These are phyloP conservation scores for Aspergillus calidoustus DNA, from an alignment of 2,329 filamentous ascomycete species.

Conservation along the genomic window DNA sequence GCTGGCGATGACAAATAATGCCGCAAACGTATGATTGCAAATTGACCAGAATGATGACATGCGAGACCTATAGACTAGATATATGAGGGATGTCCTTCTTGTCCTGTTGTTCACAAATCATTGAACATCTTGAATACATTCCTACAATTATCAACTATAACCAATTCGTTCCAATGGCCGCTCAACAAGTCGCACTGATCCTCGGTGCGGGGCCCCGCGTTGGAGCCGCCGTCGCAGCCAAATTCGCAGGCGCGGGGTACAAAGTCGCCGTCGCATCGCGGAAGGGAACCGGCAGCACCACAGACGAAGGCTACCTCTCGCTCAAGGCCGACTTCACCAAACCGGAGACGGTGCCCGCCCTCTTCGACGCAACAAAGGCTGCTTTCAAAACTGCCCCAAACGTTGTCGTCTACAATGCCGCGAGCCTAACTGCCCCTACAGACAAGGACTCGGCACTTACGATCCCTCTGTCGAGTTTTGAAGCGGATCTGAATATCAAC, in stretches of 20 bases:
- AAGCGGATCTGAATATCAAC: conserved; percentile 5
- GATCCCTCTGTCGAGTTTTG: not conserved
- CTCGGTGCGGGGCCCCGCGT: not conserved
- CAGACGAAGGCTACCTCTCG: not conserved
- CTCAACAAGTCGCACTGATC: not conserved
- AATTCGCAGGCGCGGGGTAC: not conserved
- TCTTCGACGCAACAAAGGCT: not conserved
- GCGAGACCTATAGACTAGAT: no score
- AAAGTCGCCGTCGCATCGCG: not conserved
- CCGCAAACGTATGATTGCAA: no score
- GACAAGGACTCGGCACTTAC: not conserved
- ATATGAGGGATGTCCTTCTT: no score
- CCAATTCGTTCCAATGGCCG: not conserved
- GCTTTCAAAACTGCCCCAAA: not conserved
- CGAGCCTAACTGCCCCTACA: not conserved
- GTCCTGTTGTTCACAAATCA: no score
- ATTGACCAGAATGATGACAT: no score
- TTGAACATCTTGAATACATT: no score
- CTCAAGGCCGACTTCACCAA: not conserved
- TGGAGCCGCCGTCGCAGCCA: not conserved
- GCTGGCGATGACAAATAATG: no score
- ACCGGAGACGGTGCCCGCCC: not conserved
- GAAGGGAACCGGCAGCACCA: not conserved
- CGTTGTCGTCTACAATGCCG: conserved; percentile 3
- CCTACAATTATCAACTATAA: no score